A percentile compares a stretch with the other conserved stretches of the same genome.
Evolutionary conservation across 2,329 filamentous ascomycete genomes (phyloP).

Genomic region (Penicillium vulpinum): DNA sequence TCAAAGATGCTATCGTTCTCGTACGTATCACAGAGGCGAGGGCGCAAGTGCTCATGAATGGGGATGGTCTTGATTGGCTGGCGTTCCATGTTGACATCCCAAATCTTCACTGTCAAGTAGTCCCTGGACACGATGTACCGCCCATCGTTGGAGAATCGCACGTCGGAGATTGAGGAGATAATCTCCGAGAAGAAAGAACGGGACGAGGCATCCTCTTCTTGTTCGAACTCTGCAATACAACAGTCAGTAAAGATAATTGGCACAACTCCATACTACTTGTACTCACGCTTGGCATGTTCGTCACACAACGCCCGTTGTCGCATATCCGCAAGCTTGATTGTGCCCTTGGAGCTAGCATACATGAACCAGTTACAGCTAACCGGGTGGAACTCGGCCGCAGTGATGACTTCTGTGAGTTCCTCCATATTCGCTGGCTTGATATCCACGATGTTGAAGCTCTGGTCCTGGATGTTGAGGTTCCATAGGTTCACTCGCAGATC

Average conservation of each 20-base stretch:
- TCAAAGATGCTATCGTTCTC: slow-evolving; percentile 99
- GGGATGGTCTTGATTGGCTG: slow-evolving; percentile 98
- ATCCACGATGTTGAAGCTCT: slow-evolving; percentile 99
- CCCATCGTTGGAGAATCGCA: slow-evolving; percentile 94
- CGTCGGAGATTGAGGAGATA: slow-evolving; percentile 98
- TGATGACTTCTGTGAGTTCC: slow-evolving; percentile 97
- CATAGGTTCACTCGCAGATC: slow-evolving; percentile 97
- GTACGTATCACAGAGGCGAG: slow-evolving; percentile 93
- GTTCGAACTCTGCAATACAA: slow-evolving; percentile 77
- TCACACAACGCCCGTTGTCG: slow-evolving; percentile 94
- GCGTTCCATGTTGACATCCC: slow-evolving; percentile 99
- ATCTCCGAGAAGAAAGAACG: slow-evolving; percentile 99
- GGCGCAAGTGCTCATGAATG: slow-evolving; percentile 94
- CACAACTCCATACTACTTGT: slow-evolving; percentile 2
- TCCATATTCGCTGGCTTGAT: slow-evolving; percentile 99
- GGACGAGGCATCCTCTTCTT: slow-evolving; percentile 96
- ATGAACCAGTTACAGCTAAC: slow-evolving; percentile 99
- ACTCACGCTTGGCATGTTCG: slow-evolving; percentile 88
- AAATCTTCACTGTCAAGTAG: slow-evolving; percentile 98
- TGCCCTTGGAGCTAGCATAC: slow-evolving; percentile 98
- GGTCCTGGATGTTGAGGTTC: slow-evolving; percentile 99
- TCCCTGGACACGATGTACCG: slow-evolving; percentile 96
- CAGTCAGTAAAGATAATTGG: slow-evolving; percentile 6
- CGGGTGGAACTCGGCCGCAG: slow-evolving; percentile 95
- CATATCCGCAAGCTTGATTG: slow-evolving; percentile 99